Evolutionary conservation across 805 yeast species (phyloP).

Genomic region (Sungouiozyma intestinalis): DNA sequence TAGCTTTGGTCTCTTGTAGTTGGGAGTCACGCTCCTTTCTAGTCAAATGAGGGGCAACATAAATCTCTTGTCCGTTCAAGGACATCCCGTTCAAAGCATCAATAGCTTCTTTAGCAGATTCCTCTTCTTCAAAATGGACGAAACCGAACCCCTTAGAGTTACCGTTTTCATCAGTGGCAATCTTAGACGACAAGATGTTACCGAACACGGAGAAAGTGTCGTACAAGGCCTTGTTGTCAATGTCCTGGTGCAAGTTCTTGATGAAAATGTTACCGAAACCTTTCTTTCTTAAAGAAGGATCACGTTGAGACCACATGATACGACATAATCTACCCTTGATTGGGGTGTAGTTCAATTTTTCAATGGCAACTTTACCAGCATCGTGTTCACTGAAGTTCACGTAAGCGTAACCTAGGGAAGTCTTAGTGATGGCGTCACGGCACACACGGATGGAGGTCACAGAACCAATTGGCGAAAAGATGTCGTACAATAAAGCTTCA

Average conservation of each 20-base stretch:
- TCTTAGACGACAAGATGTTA: conserved; percentile 90
- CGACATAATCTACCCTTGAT: conserved; percentile 96
- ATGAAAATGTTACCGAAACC: conserved; percentile 96
- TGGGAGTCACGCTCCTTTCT: conserved; percentile 91
- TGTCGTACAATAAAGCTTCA: conserved; percentile 89
- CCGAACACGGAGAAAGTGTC: conserved; percentile 98
- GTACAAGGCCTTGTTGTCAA: conserved; percentile 97
- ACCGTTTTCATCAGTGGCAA: conserved; percentile 89
- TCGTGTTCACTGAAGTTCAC: conserved; percentile 84
- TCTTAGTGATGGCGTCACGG: conserved; percentile 95
- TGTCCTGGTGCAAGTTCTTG: conserved; percentile 96
- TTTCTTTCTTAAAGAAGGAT: conserved; percentile 86
- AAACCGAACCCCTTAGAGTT: conserved; percentile 93
- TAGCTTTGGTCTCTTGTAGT: conserved; percentile 79
- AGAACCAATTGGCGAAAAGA: conserved; percentile 89
- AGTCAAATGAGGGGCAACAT: conserved; percentile 87
- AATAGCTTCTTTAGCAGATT: conserved; percentile 89
- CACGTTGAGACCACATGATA: conserved; percentile 99
- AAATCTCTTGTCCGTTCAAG: conserved; percentile 91
- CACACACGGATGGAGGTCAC: conserved; percentile 97
- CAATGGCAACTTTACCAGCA: conserved; percentile 91
- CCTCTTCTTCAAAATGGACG: conserved; percentile 90
- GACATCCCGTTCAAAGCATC: conserved; percentile 98
- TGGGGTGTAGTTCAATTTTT: conserved; percentile 86
- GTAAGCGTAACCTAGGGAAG: conserved; percentile 96